Percentiles rank a stretch among this genome's conserved stretches.
Conservation (phyloP, 768 basidiomycete genomes). For the Boletellus emodensis region DNA sequence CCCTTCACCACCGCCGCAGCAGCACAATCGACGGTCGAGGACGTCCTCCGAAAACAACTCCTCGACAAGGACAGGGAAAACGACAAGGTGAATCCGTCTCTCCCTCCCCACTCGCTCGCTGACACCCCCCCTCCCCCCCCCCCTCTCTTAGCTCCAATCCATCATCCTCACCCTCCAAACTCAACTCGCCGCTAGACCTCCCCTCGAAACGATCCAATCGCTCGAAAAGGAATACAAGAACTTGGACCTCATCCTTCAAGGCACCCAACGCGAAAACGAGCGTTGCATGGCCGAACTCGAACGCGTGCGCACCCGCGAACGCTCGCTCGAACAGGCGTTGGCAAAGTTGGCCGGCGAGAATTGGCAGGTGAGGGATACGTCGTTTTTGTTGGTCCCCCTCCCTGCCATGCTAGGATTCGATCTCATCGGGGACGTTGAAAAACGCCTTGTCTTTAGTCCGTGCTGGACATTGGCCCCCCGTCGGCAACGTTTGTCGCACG, state of each 20-base stretch:
- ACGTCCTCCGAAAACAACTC: constrained; percentile 57
- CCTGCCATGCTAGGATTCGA: too few relatives aligned
- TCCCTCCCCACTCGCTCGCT: not conserved
- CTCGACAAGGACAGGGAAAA: constrained; percentile 67
- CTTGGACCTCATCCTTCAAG: constrained; percentile 69
- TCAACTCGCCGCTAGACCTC: constrained; percentile 64
- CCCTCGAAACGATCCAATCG: constrained; percentile 60
- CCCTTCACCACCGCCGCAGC: too few relatives aligned
- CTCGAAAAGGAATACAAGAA: constrained; percentile 72
- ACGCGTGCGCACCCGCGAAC: constrained; percentile 65
- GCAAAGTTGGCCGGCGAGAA: constrained; percentile 70
- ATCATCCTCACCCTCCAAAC: constrained; percentile 61
- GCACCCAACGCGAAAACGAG: constrained; percentile 84
- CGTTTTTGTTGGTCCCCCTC: not conserved
- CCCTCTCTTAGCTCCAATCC: constrained; percentile 47
- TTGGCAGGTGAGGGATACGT: constrained; percentile 60
- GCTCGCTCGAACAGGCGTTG: constrained; percentile 70
- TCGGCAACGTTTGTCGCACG: constrained; percentile 29
- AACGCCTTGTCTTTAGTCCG: constrained; percentile 12
- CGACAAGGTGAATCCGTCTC: constrained; percentile 48
- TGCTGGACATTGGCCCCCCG: constrained; percentile 36
- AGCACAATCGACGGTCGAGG: too few relatives aligned
- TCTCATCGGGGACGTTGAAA: too few relatives aligned
- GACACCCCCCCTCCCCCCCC: not conserved
- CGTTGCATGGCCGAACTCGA: constrained; percentile 80